phyloP scores from a whole-genome alignment of 179 eudicot genomes.

The Beta macrorhiza region DNA sequence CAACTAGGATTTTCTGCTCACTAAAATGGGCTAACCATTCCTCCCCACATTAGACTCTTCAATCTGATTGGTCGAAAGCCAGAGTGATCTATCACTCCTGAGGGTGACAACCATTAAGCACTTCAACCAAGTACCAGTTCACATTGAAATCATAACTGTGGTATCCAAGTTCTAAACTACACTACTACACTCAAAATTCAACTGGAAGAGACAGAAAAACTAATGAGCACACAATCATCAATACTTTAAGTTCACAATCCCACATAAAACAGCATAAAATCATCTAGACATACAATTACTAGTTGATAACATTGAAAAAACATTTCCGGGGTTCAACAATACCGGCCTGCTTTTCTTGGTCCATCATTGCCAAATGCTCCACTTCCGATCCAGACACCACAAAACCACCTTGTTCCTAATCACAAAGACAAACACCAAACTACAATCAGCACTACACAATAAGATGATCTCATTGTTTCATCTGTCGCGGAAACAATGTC shows the following conservation, averaged over 20 bases:
- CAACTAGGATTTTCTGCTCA: not conserved
- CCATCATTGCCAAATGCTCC: slow-evolving; percentile 5
- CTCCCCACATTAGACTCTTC: too few relatives aligned
- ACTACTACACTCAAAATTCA: not conserved
- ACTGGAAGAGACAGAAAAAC: not conserved
- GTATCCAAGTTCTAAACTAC: not conserved
- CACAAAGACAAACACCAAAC: not conserved
- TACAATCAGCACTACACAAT: not conserved
- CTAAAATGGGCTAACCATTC: not conserved
- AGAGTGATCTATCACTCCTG: not conserved
- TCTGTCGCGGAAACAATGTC: too few relatives aligned
- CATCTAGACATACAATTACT: not conserved
- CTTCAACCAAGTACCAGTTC: not conserved
- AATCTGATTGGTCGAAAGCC: not conserved
- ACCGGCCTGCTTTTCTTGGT: slow-evolving; percentile 39
- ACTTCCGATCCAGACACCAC: slow-evolving; percentile 1
- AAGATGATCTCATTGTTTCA: too few relatives aligned
- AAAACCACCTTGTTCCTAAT: slow-evolving; percentile 10
- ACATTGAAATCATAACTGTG: not conserved
- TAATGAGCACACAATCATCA: not conserved
- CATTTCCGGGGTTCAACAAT: slow-evolving; percentile 18
- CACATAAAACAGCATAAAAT: not conserved
- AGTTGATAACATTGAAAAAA: too few relatives aligned
- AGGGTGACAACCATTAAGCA: slow-evolving; percentile 5
- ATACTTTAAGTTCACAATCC: not conserved